phyloP scores from a whole-genome alignment of 2,329 filamentous ascomycete genomes.

The Fusarium nodosum region DNA sequence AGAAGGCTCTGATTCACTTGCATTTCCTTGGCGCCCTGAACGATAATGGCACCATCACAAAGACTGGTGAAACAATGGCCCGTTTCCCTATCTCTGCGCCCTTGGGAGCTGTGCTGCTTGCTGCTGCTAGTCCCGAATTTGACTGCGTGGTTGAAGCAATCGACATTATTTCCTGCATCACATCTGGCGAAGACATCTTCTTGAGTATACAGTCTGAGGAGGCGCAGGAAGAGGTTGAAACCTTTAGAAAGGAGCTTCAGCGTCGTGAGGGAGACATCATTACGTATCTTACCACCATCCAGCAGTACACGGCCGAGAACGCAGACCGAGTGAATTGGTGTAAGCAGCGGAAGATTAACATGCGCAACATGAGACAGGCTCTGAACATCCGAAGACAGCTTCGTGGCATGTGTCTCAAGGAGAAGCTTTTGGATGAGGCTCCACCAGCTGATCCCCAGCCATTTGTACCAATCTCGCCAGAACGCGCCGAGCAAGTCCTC shows the following conservation, averaged over 20 bases:
- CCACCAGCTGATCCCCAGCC: slow-evolving; percentile 67
- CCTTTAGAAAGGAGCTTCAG: slow-evolving; percentile 68
- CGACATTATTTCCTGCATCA: slow-evolving; percentile 80
- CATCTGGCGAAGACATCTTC: slow-evolving; percentile 74
- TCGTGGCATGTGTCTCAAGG: slow-evolving; percentile 66
- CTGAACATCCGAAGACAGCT: slow-evolving; percentile 73
- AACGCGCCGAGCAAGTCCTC: slow-evolving; percentile 66
- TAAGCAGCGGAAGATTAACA: slow-evolving; percentile 67
- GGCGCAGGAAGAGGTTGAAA: slow-evolving; percentile 66
- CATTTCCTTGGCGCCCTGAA: slow-evolving; percentile 82
- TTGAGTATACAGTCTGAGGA: slow-evolving; percentile 71
- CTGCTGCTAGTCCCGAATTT: slow-evolving; percentile 76
- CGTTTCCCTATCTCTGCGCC: slow-evolving; percentile 85
- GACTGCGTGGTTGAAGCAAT: slow-evolving; percentile 86
- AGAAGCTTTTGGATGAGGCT: slow-evolving; percentile 63
- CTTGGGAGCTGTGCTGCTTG: slow-evolving; percentile 85
- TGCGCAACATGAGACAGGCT: slow-evolving; percentile 73
- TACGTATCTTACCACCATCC: slow-evolving; percentile 73
- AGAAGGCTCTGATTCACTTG: slow-evolving; percentile 85
- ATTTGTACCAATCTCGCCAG: slow-evolving; percentile 67
- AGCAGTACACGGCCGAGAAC: slow-evolving; percentile 70
- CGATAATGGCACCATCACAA: slow-evolving; percentile 79
- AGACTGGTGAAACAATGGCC: slow-evolving; percentile 81
- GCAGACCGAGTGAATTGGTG: slow-evolving; percentile 70
- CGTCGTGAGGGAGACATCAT: slow-evolving; percentile 75